phyloP scores from a whole-genome alignment of 2,329 filamentous ascomycete genomes.

The Aspergillus pseudoviridinutans region DNA sequence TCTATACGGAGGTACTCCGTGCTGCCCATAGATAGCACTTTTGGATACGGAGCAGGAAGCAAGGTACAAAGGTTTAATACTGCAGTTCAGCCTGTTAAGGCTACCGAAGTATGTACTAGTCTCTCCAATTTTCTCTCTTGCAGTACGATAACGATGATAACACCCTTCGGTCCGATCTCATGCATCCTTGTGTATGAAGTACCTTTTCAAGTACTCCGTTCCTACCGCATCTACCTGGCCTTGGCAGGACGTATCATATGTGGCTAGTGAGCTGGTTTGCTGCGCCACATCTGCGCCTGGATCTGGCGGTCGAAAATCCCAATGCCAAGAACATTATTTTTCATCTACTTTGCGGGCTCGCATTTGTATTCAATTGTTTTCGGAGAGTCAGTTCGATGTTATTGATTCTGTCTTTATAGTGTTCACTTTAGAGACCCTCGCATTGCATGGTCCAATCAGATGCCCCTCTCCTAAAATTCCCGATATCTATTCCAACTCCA shows the following conservation, averaged over 20 bases:
- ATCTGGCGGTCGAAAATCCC: constrained; percentile 15
- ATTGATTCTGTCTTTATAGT: not conserved
- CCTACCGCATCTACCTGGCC: not conserved
- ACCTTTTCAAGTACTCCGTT: not conserved
- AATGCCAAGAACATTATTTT: not conserved
- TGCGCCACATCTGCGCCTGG: constrained; percentile 11
- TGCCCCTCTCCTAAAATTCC: not conserved
- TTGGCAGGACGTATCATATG: constrained; percentile 10
- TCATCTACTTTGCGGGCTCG: not conserved
- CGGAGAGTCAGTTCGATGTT: not conserved
- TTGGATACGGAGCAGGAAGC: not conserved
- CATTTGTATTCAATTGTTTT: not conserved
- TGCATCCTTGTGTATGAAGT: too few species aligned
- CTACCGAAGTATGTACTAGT: not conserved
- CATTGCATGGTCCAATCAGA: not conserved
- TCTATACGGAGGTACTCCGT: not conserved
- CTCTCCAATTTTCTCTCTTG: not conserved
- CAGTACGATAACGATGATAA: not conserved
- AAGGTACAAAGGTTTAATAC: not conserved
- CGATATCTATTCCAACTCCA: not conserved
- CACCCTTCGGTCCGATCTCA: not conserved
- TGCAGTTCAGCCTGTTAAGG: not conserved
- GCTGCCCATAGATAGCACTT: not conserved
- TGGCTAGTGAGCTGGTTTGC: constrained; percentile 6
- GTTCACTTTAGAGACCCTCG: not conserved